These are phyloP conservation scores for Thermoascus crustaceus DNA, from an alignment of 2,329 filamentous ascomycete genomes.

Conservation along the genomic window DNA sequence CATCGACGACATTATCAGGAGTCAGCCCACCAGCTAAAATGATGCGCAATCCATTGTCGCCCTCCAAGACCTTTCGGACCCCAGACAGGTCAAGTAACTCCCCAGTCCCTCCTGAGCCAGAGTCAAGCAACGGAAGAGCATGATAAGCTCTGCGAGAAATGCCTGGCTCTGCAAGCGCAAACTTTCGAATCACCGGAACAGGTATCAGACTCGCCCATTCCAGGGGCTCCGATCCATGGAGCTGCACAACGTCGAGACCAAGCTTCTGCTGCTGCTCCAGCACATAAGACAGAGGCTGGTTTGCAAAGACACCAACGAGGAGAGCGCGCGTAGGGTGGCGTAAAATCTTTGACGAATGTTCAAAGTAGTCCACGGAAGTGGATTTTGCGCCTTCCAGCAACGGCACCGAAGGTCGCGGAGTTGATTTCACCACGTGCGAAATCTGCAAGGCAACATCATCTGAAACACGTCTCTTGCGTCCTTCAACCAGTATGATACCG, in stretches of 20 bases:
- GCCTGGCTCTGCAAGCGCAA: slow-evolving; percentile 66
- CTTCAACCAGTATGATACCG: slow-evolving; percentile 82
- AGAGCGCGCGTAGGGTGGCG: slow-evolving; percentile 55
- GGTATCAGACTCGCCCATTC: slow-evolving; percentile 89
- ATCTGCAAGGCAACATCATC: slow-evolving; percentile 74
- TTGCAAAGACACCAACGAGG: slow-evolving; percentile 87
- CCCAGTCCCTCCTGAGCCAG: slow-evolving; percentile 74
- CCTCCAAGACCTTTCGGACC: slow-evolving; percentile 58
- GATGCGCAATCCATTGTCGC: slow-evolving; percentile 63
- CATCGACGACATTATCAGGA: slow-evolving; percentile 65
- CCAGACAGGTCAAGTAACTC: slow-evolving; percentile 63
- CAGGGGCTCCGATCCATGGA: slow-evolving; percentile 84
- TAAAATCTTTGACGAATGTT: slow-evolving; percentile 42
- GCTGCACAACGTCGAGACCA: slow-evolving; percentile 77
- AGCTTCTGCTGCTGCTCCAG: slow-evolving; percentile 69
- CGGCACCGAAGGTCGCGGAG: slow-evolving; percentile 20
- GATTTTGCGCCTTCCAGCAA: slow-evolving; percentile 15
- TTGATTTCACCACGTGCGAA: slow-evolving; percentile 62
- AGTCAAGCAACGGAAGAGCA: slow-evolving; percentile 74
- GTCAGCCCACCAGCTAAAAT: slow-evolving; percentile 80
- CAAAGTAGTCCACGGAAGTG: slow-evolving; percentile 59
- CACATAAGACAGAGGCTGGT: slow-evolving; percentile 78
- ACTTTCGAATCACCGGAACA: slow-evolving; percentile 82
- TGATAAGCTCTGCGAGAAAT: slow-evolving; percentile 73
- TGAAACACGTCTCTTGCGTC: slow-evolving; percentile 69